These are phyloP conservation scores for Leishmania amazonensis DNA, from an alignment of 208 protist species.

Conservation along the genomic window DNA sequence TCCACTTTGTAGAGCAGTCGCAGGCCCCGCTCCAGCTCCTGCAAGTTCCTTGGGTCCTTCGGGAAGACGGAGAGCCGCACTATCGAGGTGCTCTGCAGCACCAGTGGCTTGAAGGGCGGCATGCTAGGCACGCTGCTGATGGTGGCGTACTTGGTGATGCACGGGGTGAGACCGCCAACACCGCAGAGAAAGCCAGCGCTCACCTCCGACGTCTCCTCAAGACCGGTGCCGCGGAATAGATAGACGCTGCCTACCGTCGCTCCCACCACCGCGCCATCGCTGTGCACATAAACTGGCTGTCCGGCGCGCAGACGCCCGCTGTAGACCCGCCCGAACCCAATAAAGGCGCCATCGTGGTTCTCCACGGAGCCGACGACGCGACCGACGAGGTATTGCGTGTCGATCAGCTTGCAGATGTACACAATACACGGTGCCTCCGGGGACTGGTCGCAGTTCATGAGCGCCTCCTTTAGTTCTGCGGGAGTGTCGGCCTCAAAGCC, in stretches of 20 bases:
- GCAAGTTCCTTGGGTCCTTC: constrained; percentile 74
- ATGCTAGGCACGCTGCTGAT: constrained; percentile 68
- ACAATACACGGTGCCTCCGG: constrained; percentile 75
- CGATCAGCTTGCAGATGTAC: constrained; percentile 88
- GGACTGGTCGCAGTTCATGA: constrained; percentile 62
- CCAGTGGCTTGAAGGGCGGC: constrained; percentile 85
- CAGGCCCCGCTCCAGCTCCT: constrained; percentile 82
- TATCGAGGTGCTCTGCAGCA: constrained; percentile 94
- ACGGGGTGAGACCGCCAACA: constrained; percentile 92
- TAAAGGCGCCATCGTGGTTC: constrained; percentile 83
- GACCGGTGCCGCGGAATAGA: constrained; percentile 94
- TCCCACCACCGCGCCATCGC: constrained; percentile 56
- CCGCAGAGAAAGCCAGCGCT: constrained; percentile 91
- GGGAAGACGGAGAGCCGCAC: constrained; percentile 96
- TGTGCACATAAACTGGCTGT: constrained; percentile 87
- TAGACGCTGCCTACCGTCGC: constrained; percentile 71
- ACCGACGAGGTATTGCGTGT: constrained; percentile 86
- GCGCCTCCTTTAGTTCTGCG: constrained; percentile 37
- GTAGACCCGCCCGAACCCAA: constrained; percentile 97
- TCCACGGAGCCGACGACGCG: constrained; percentile 48
- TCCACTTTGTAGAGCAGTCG: constrained; percentile 96
- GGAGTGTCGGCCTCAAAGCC: constrained; percentile 49
- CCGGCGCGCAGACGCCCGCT: constrained; percentile 93
- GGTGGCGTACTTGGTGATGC: constrained; percentile 96
- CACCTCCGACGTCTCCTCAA: constrained; percentile 88